Base-by-base conservation (phyloP, 164 flowering plant species). In the Houttuynia cordata region DNA sequence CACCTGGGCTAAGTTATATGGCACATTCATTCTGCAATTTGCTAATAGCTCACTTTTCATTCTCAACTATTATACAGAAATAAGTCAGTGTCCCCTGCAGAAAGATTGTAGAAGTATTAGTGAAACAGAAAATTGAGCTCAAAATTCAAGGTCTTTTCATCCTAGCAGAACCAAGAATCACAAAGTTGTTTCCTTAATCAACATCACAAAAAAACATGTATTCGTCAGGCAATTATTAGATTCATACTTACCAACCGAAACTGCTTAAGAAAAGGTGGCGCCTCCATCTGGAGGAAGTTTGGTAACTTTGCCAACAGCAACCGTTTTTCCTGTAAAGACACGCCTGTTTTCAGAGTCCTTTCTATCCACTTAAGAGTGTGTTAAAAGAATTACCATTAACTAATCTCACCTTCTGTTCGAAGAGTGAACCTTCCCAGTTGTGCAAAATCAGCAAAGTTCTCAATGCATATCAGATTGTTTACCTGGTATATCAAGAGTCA, bases 381-480 rank as follows among this genome's bases (percentile, higher is more conserved):
- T 13, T n/a, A n/a, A n/a, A n/a, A n/a, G n/a, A n/a, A n/a, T n/a
- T n/a, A 23, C 3, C 50, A 49, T 1, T 39, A 1, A 1, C 14
- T 50, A 21, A 4, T 51, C 37, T 67, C 59, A 93, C 99, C 99
- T 85, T 94, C 99, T 50, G 96, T 82, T 1, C 97, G 91, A 72
- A 94, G 95, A 37, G 97, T 94, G 64, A 94, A 94, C 72, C 99
- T 81, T 59, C 99, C 99, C 52, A 94, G 97, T 74, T 94, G 99
- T 24, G 93, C 76, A 59, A 88, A 83, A 62, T 94, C 97, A 51
- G 87, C 50, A 68, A 88, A 94, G 67, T 76, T 94, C 82, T 94
- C 99, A 25, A 88, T 40, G 64, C 96, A 91, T 51, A 94, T 94
- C 68, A 76, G n/a, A 64, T 83, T 91, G 67, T 74, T 85, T 34